Conservation (phyloP, 768 basidiomycete species). For the Mycena pura region DNA sequence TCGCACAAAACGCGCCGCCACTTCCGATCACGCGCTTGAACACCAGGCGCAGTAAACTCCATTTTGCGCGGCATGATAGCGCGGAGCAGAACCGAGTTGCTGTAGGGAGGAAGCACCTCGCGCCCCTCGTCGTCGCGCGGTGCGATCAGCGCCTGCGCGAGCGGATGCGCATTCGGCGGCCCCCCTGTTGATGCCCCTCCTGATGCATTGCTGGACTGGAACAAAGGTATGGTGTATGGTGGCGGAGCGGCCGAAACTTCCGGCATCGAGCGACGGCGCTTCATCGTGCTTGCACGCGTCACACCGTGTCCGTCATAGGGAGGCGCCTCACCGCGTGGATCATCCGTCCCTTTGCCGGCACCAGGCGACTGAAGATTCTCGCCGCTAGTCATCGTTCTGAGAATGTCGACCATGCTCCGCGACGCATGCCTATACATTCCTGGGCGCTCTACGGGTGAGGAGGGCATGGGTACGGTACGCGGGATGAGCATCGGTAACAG, state of each 20-base stretch:
- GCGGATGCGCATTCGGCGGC: slow-evolving; percentile 24
- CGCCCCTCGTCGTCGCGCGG: slow-evolving; percentile 83
- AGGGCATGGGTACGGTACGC: slow-evolving; percentile 24
- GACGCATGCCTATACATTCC: slow-evolving; percentile 66
- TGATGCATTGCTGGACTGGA: slow-evolving; percentile 35
- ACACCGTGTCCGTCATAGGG: slow-evolving; percentile 39
- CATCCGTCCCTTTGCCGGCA: slow-evolving; percentile 3
- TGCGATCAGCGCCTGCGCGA: slow-evolving; percentile 37
- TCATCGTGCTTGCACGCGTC: slow-evolving; percentile 17
- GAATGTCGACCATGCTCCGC: slow-evolving; percentile 68
- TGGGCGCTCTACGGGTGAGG: slow-evolving; percentile 37
- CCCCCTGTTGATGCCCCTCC: not conserved
- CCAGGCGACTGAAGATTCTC: no score
- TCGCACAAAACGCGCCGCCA: slow-evolving; percentile 91
- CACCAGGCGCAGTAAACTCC: slow-evolving; percentile 87
- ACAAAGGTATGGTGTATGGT: slow-evolving; percentile 61
- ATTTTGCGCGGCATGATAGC: slow-evolving; percentile 89
- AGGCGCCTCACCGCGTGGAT: slow-evolving; percentile 34
- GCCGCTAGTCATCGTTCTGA: no score
- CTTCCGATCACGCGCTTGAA: slow-evolving; percentile 88
- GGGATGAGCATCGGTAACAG: slow-evolving; percentile 27
- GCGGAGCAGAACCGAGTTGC: slow-evolving; percentile 80
- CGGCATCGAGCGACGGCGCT: slow-evolving; percentile 73
- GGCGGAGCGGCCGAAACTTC: slow-evolving; percentile 71
- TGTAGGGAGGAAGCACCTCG: slow-evolving; percentile 83